Base-by-base conservation (phyloP, 2,329 filamentous ascomycete species). In the Aspergillus arachidicola region DNA sequence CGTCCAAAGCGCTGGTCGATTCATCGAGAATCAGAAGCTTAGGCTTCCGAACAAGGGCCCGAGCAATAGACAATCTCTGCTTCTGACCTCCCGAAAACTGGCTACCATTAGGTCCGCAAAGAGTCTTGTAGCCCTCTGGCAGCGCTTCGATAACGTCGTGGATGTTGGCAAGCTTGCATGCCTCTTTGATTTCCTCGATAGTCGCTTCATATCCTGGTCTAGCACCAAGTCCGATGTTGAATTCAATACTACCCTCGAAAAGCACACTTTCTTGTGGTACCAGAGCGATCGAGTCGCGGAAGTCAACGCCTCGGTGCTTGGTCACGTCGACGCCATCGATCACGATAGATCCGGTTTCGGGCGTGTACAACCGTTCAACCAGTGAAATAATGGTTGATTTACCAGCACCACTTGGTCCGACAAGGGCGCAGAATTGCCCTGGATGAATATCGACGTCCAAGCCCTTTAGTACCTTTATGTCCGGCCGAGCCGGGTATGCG, bases 331-430 rank as follows among this genome's bases (percentile, higher is more conserved):
- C 64, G 0, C 82, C 82, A 66, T 88, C 85, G 50, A 89, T 81
- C 6, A 80, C 66, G 38, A 89, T 81, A 0, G 74, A 71, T 0
- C 87, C 87, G 0, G 80, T 78, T 2, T 79, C 75, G 0, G 85
- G 82, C 1, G 71, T 75, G 71, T 88, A 88, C 64, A 89, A 82
- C 7, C 85, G 81, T 70, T 88, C 84, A 3, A 84, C 67, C 36
- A 84, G 71, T 2, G 85, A 82, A 69, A 91, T 83, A 54, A 89
- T 86, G 23, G 88, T 90, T 1, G 86, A 89, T 71, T 91, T 91
- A 0, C 89, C 89, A 1, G 87, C 86, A 2, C 89, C 89, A 0
- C 86, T 89, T 4, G 87, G 86, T 0, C 89, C 88, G 91, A 94
- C 88, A 19, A 84, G 78, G 2, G 82, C 83, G 16, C 74, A 79